Evolutionary conservation across 2,329 filamentous ascomycete genomes (phyloP).

Genomic region (Dactylonectria macrodidyma): DNA sequence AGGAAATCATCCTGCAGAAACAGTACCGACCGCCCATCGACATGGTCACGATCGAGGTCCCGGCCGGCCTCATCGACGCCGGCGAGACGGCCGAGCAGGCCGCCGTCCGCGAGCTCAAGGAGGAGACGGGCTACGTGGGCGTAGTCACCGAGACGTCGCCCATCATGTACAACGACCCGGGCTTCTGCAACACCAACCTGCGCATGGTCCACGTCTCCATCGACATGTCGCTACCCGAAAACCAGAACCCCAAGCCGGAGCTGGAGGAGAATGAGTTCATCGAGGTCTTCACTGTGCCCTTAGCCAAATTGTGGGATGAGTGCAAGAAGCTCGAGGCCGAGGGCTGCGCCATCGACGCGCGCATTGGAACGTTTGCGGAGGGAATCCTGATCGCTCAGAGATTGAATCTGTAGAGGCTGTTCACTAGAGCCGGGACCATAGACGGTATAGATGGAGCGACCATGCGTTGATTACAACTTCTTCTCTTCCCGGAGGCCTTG

Average conservation of each 20-base stretch:
- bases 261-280: constrained; percentile 88
- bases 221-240: constrained; percentile 78
- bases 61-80: constrained; percentile 74
- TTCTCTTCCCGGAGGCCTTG: constrained; percentile 67
- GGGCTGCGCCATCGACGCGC: constrained; percentile 84
- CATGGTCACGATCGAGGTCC: constrained; percentile 73
- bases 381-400: constrained; percentile 81
- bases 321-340: constrained; percentile 77
- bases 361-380: constrained; percentile 84
- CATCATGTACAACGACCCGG: constrained; percentile 77
- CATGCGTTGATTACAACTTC: constrained; percentile 50
- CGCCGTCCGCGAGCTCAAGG: constrained; percentile 74
- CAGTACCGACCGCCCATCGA: constrained; percentile 76
- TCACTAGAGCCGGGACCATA: constrained; percentile 17
- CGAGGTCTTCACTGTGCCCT: constrained; percentile 80
- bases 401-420: constrained; percentile 57
- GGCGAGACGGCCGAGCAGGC: constrained; percentile 74
- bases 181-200: constrained; percentile 77
- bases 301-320: constrained; percentile 75
- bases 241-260: constrained; percentile 77
- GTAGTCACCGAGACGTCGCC: constrained; percentile 70
- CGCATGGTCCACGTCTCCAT: constrained; percentile 81
- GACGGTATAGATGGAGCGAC: constrained; percentile 19
- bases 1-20: constrained; percentile 75
- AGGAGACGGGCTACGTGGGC: constrained; percentile 78